These are phyloP conservation scores for Pulveroboletus sp. DNA, from an alignment of 768 basidiomycete species.

Conservation along the genomic window DNA sequence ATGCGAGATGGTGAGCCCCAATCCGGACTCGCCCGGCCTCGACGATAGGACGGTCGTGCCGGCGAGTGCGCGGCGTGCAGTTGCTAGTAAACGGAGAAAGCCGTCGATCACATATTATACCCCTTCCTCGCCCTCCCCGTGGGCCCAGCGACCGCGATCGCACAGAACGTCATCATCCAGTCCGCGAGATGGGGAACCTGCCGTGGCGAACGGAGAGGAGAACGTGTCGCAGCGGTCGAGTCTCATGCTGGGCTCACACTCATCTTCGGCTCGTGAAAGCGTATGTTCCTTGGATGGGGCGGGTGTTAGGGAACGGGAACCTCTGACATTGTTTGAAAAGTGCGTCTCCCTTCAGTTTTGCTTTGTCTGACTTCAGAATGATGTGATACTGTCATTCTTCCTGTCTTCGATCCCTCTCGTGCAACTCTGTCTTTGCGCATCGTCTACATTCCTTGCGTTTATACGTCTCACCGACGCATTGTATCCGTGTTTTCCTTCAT, in stretches of 20 bases:
- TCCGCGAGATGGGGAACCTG: conserved; percentile 1
- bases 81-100: conserved; percentile 18
- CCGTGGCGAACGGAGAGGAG: conserved; percentile 6
- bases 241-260: conserved; percentile 13
- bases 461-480: not conserved
- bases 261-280: conserved; percentile 18
- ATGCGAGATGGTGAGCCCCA: not conserved
- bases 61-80: not conserved
- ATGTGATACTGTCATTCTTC: not conserved
- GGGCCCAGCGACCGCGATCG: conserved; percentile 9
- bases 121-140: conserved; percentile 23
- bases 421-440: not conserved
- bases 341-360: conserved; percentile 22
- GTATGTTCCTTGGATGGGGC: conserved; percentile 9
- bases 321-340: conserved; percentile 69
- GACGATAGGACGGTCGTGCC: not conserved
- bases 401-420: no score
- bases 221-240: conserved; percentile 18
- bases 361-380: not conserved
- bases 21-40: not conserved
- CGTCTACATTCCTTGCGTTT: not conserved
- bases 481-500: not conserved
- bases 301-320: conserved; percentile 29
- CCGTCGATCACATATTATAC: conserved; percentile 29
- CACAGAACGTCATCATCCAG: conserved; percentile 3